Base-by-base conservation (phyloP, 2,329 filamentous ascomycete species). In the Ascochyta pisi region DNA sequence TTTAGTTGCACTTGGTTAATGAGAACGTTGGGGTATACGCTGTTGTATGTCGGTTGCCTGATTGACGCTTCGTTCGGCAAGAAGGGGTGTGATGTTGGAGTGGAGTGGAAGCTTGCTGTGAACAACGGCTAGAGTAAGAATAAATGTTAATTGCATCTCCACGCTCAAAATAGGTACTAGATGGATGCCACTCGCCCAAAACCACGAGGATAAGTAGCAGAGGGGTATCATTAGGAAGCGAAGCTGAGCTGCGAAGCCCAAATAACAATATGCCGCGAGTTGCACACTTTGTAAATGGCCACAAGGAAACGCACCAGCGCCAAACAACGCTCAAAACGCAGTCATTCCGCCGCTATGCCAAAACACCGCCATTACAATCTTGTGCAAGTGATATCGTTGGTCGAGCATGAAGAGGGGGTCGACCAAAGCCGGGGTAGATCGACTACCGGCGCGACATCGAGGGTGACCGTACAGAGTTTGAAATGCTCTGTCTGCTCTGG, bases 301-400 rank as follows among this genome's bases (percentile, higher is more conserved):
- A n/a, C 6, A 35, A 35, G 24, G 23, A 47, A 51, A 45, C 49
- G 49, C 43, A 44, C 16, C 34, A 26, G 39, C 39, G 45, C 40
- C 46, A 45, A 50, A 42, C 35, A 50, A 50, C 53, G 53, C 47
- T 56, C 42, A 50, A 56, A 54, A 50, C n/a, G 47, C 42, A 51
- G 47, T 37, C 35, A 55, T 47, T 24, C 41, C 51, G 35, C 37
- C 37, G 24, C 43, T 51, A 51, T 56, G 53, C 43, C 43, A 51
- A 47, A 56, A 51, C 42, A 50, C 53, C 53, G 42, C 47, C 42
- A 39, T 54, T 47, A 56, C 53, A 56, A 43, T 56, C 53, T 56
- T 24, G 37, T 56, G 53, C 53, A 51, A 51, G 26, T 35, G 42
- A 48, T 48, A 43, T 47, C 33, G n/a, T 54, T 45, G 34, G 9